Evolutionary conservation across 75 land plant species (phyloP).

Genomic region (Cryptomeria japonica): DNA sequence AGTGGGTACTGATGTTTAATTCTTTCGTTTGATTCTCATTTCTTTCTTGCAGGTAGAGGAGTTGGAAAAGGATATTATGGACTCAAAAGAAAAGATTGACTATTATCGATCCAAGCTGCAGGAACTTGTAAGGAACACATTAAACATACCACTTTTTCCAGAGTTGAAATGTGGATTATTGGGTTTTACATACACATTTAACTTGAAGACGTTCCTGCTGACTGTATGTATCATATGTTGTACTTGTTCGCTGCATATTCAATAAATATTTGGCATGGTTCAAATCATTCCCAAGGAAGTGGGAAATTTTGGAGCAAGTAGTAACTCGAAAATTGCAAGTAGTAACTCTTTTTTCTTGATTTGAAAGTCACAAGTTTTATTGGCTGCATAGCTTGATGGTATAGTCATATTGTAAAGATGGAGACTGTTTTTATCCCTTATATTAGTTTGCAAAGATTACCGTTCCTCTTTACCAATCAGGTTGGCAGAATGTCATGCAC

Average conservation of each 20-base stretch:
- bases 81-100: conserved; percentile 87
- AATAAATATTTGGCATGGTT: not conserved
- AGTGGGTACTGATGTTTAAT: not conserved
- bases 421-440: not conserved
- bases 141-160: not conserved
- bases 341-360: not conserved
- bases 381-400: not conserved
- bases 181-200: not conserved
- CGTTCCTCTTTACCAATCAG: too few species aligned
- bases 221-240: not conserved
- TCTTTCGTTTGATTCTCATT: not conserved
- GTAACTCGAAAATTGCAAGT: not conserved
- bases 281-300: not conserved
- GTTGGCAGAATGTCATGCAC: too few species aligned
- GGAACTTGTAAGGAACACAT: conserved; percentile 73
- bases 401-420: not conserved
- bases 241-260: not conserved
- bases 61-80: conserved; percentile 63
- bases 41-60: conserved; percentile 45
- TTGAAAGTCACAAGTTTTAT: not conserved
- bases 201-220: not conserved
- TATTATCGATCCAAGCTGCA: conserved; percentile 91
- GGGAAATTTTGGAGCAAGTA: not conserved
- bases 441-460: not conserved
- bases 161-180: not conserved